Percentiles rank a stretch among this genome's conserved stretches.
phyloP scores from a whole-genome alignment of 2,329 filamentous ascomycete species.

The Pestalotiopsis sp. region DNA sequence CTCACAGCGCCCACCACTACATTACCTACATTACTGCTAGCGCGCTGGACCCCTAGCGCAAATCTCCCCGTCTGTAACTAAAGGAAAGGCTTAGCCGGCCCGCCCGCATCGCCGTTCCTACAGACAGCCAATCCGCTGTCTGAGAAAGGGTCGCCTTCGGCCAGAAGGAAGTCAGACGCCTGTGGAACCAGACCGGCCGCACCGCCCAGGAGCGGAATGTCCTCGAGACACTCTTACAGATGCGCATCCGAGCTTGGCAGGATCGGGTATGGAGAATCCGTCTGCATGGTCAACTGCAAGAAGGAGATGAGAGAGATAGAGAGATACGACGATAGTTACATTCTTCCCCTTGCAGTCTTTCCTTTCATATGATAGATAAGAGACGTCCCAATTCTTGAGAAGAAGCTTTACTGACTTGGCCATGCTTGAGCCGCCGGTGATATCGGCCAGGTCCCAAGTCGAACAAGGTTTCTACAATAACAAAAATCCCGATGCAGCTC shows the following conservation, averaged over 20 bases:
- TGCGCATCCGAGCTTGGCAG: no score
- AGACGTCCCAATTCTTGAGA: neutral
- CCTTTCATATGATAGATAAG: neutral
- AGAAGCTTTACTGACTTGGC: neutral
- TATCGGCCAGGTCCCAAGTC: neutral
- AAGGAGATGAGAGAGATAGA: neutral
- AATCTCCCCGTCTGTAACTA: neutral
- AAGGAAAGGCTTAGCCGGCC: neutral
- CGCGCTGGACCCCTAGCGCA: neutral
- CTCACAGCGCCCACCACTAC: neutral
- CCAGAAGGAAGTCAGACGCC: conserved; percentile 9
- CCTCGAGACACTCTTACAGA: neutral
- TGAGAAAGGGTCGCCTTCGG: conserved; percentile 9
- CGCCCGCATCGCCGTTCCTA: neutral
- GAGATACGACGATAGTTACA: neutral
- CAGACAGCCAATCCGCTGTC: neutral
- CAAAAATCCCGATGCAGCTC: neutral
- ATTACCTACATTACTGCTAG: neutral
- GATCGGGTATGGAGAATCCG: neutral
- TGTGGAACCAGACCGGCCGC: neutral
- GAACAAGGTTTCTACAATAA: neutral
- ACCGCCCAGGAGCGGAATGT: conserved; percentile 12
- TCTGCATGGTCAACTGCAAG: neutral
- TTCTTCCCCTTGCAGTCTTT: neutral
- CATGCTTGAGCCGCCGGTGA: neutral